These are phyloP conservation scores for Arthromyces matolae DNA, from an alignment of 768 basidiomycete species.

Conservation along the genomic window DNA sequence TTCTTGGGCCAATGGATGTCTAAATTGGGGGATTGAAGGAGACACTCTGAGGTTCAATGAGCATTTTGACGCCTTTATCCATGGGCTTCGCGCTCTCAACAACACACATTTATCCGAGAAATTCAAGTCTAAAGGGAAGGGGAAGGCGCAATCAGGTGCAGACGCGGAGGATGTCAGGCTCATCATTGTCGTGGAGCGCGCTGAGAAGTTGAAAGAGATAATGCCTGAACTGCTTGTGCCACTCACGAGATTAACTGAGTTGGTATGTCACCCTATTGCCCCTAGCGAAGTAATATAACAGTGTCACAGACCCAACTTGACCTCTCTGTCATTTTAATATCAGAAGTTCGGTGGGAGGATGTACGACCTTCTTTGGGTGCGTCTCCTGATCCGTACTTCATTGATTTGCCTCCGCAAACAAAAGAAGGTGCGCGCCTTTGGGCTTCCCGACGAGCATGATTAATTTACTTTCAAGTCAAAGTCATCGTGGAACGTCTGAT, in stretches of 20 bases:
- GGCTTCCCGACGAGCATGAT: neutral
- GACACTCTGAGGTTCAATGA: slow-evolving; percentile 53
- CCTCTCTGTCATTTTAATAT: slow-evolving; percentile 59
- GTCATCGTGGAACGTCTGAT: slow-evolving; percentile 35
- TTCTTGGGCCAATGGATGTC: slow-evolving; percentile 58
- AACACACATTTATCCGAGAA: slow-evolving; percentile 21
- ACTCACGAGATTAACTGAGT: slow-evolving; percentile 63
- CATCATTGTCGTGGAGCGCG: slow-evolving; percentile 63
- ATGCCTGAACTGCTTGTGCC: slow-evolving; percentile 69
- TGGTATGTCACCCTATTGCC: slow-evolving; percentile 41
- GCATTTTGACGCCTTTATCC: slow-evolving; percentile 65
- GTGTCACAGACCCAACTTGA: slow-evolving; percentile 50
- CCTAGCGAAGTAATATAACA: neutral
- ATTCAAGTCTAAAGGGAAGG: slow-evolving; percentile 18
- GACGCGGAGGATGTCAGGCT: slow-evolving; percentile 35
- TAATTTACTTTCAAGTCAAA: slow-evolving; percentile 10
- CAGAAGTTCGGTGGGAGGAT: slow-evolving; percentile 66
- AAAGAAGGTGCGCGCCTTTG: slow-evolving; percentile 49
- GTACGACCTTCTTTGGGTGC: slow-evolving; percentile 67
- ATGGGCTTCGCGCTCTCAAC: slow-evolving; percentile 50
- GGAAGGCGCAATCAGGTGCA: slow-evolving; percentile 20
- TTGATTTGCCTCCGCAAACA: slow-evolving; percentile 48
- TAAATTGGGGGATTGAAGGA: slow-evolving; percentile 47
- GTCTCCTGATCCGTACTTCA: slow-evolving; percentile 67
- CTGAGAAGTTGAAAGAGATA: slow-evolving; percentile 59